These are phyloP conservation scores for Neolentinus lepideus DNA, from an alignment of 1,284 basidiomycete genomes.

Conservation along the genomic window DNA sequence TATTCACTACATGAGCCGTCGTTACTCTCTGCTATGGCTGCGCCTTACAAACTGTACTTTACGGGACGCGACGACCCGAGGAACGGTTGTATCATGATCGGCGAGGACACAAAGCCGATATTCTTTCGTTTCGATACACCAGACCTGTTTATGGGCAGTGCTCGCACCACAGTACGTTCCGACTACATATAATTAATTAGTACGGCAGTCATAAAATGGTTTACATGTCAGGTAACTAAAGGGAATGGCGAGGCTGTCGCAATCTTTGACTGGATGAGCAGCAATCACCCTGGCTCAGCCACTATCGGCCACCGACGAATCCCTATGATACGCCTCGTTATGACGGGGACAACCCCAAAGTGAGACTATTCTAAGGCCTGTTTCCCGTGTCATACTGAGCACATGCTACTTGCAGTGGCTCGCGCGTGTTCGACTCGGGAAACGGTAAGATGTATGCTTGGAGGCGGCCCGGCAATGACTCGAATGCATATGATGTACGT, in stretches of 20 bases:
- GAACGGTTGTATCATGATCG: constrained; percentile 56
- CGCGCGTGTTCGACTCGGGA: constrained; percentile 47
- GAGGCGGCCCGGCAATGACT: constrained; percentile 40
- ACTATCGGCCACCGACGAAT: constrained; percentile 45
- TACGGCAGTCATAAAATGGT: background rate
- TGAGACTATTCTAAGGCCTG: constrained; percentile 19
- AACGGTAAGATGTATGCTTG: constrained; percentile 55
- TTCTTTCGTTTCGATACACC: constrained; percentile 62
- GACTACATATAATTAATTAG: background rate
- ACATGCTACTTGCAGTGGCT: background rate
- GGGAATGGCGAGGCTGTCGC: constrained; percentile 50
- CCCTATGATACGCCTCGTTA: constrained; percentile 57
- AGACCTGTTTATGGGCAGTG: constrained; percentile 15
- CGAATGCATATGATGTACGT: constrained; percentile 51
- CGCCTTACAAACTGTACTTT: constrained; percentile 51
- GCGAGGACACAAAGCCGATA: constrained; percentile 49
- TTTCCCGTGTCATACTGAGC: background rate
- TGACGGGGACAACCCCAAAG: constrained; percentile 42
- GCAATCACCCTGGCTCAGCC: constrained; percentile 48
- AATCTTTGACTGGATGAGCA: constrained; percentile 51
- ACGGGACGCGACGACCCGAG: constrained; percentile 61
- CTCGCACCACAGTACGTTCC: constrained; percentile 9
- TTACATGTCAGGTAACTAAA: constrained; percentile 22
- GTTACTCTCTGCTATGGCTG: constrained; percentile 6
- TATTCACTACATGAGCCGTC: background rate